Base-by-base conservation (phyloP, 495 filamentous ascomycete genomes). In the Aspergillus ostianus region DNA sequence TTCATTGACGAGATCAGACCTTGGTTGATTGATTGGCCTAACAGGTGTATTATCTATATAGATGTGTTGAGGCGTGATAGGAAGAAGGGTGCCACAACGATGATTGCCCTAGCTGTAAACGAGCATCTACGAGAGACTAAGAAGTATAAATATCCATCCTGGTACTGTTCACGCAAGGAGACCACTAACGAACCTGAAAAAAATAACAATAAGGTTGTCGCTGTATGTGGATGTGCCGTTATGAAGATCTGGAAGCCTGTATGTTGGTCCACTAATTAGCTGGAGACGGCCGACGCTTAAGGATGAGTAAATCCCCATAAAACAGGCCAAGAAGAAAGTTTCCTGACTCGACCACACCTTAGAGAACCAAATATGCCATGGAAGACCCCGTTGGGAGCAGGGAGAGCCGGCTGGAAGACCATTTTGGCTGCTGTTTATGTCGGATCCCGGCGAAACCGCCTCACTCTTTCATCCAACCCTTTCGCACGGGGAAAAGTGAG, bases 391-490 rank as follows among this genome's bases (percentile, higher is more conserved):
- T 60, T 56, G 45, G 55, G 56, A 41, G 32, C 27, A 29, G 55
- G 56, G 54, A 36, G 21, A 45, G 26, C n/a, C 15, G 53, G 47
- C 19, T 49, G 44, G 55, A 47, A 54, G 21, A 47, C 47, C 26
- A 26, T n/a, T 46, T 30, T 26, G 53, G 41, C 53, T 65, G 61
- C 41, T 62, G 59, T 64, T 59, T 27, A 66, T 64, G 60, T 65
- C 63, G 61, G 63, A 65, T 64, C 56, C 59, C 61, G 62, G 62
- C 57, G 53, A 69, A 62, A 51, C 65, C 73, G 76, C 76, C 76
- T 77, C 76, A 78, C 76, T 78, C 66, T 69, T 72, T 73, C 59
- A 62, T 64, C 73, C 75, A 77, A 77, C 73, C 68, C 72, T 70
- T 73, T 73, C 61, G 55, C 63, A 49, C 49, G 45, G 59, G 51